These are phyloP conservation scores for Spergularia bocconei DNA, from an alignment of 148 eudicot species.

Conservation along the genomic window DNA sequence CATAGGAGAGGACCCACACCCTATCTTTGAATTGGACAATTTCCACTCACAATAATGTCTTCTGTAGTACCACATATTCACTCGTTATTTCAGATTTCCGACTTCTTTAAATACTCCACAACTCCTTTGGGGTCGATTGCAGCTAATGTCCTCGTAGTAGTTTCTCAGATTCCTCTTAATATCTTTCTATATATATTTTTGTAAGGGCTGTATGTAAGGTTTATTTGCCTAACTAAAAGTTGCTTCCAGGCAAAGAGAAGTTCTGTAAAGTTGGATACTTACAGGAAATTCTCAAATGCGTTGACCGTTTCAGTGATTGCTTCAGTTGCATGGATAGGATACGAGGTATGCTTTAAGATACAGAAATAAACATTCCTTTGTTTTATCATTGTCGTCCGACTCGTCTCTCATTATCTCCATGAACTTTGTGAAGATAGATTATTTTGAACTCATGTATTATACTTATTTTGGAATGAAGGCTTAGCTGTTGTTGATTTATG, in stretches of 20 bases:
- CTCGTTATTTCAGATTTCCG: neutral
- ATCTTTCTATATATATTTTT: neutral
- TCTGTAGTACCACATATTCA: neutral
- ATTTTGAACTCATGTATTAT: neutral
- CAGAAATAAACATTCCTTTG: neutral
- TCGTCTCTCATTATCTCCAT: neutral
- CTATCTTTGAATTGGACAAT: neutral
- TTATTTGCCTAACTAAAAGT: constrained; percentile 13
- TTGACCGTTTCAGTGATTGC: constrained; percentile 75
- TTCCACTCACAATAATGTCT: neutral
- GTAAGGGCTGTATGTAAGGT: too few relatives aligned
- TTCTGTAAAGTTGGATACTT: constrained; percentile 83
- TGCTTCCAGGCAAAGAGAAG: constrained; percentile 75
- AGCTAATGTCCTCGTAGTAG: neutral
- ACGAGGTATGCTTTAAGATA: constrained; percentile 59
- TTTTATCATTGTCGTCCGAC: neutral
- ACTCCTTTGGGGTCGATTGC: neutral
- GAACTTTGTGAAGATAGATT: neutral
- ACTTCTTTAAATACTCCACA: neutral
- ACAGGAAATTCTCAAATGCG: constrained; percentile 90
- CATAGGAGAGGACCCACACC: too few relatives aligned
- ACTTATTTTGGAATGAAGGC: too few relatives aligned
- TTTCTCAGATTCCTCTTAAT: neutral
- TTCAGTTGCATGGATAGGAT: constrained; percentile 88
- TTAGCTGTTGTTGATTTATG: too few relatives aligned